Evolutionary conservation across 2,329 filamentous ascomycete genomes (phyloP).

Genomic region (Helicocarpus griseus): DNA sequence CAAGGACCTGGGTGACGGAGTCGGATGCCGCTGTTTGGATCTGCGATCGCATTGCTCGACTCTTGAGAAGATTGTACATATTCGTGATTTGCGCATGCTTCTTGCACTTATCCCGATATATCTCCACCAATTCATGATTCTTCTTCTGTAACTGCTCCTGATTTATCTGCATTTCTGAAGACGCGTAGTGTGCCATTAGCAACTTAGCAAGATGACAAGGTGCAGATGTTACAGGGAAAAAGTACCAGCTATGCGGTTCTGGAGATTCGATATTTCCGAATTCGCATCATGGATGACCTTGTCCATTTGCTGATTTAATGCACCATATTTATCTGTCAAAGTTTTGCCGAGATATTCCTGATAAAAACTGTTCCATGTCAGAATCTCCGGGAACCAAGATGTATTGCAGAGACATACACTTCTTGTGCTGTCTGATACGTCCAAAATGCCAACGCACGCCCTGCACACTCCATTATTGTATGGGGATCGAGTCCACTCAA

Average conservation of each 20-base stretch:
- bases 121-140: slow-evolving; percentile 59
- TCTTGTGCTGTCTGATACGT: slow-evolving; percentile 75
- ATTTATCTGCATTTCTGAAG: slow-evolving; percentile 47
- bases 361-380: slow-evolving; percentile 48
- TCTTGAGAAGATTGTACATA: slow-evolving; percentile 48
- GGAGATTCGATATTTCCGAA: slow-evolving; percentile 56
- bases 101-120: slow-evolving; percentile 60
- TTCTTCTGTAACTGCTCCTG: slow-evolving; percentile 57
- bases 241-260: slow-evolving; percentile 55
- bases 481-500: slow-evolving; percentile 73
- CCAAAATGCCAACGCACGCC: slow-evolving; percentile 72
- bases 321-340: slow-evolving; percentile 61
- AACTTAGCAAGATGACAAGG: background rate
- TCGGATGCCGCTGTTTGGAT: slow-evolving; percentile 48
- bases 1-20: slow-evolving; percentile 39
- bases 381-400: background rate
- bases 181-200: background rate
- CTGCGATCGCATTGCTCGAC: slow-evolving; percentile 44
- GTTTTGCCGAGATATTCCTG: slow-evolving; percentile 65
- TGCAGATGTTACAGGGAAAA: no score
- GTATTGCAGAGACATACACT: slow-evolving; percentile 47
- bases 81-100: slow-evolving; percentile 60
- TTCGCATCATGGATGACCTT: slow-evolving; percentile 68
- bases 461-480: slow-evolving; percentile 77
- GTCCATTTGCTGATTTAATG: slow-evolving; percentile 57